Evolutionary conservation across 2,329 filamentous ascomycete genomes (phyloP), one percentile per base, ranked within the genome.

Genomic region (Fusarium anthophilum): DNA sequence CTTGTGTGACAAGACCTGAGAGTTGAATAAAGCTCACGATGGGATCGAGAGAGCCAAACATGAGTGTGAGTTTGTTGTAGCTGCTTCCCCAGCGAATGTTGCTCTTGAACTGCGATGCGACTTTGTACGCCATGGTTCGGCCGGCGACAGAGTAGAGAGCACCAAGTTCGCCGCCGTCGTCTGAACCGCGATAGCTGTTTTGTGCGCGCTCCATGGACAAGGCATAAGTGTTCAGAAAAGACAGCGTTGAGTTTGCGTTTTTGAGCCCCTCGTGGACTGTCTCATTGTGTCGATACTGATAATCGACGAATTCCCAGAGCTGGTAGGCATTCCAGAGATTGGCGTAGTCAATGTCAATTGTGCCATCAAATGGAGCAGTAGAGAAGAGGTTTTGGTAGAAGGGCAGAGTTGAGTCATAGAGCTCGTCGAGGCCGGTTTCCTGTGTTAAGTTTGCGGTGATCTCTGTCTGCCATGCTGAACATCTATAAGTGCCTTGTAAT

Each of bases 171-270:
- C 85, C 82, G 18, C 82, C 80, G 8, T 82, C 81, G 9, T 76
- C 67, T 22, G 66, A 58, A 2, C 84, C 91, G 18, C 90, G 86
- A 78, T 91, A 90, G 32, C 81, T 84, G 72, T 87, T 85, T 48
- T 83, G 80, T 59, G 81, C 78, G 79, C 87, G 92, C 83, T 96
- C 91, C 79, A 95, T 90, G 24, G 83, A 82, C 71, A 91, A 88
- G 57, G 95, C 94, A 28, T 95, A 87, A 9, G 83, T 84, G 65
- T 86, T 85, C 41, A 96, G 86, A 41, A 77, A 72, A n/a, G 85
- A 86, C 30, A 83, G 69, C 1, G 78, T 81, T 3, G 58, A 32
- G 72, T 81, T 78, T 47, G 75, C 76, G 41, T 80, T 74, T 13
- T 74, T 57, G 6, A 93, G 78, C 5, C 76, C 75, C 2, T 78